Base-by-base conservation (phyloP, 129 eudicot genomes). In the Saussurea involucrata region DNA sequence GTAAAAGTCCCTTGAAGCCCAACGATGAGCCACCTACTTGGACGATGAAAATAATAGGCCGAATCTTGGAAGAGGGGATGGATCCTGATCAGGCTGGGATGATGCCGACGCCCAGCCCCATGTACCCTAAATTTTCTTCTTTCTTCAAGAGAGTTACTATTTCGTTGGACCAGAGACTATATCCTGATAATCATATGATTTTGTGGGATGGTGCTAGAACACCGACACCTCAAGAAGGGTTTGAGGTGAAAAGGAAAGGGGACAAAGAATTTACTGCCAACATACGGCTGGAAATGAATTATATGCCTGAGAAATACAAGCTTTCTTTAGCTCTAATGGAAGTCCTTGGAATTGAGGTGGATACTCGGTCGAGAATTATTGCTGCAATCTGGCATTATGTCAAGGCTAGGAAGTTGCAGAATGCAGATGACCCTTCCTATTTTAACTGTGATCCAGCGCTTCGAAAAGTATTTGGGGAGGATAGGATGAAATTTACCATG, bases 351-450 rank as follows among this genome's bases (percentile, higher is more conserved):
- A 86, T 92, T 63, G 98, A 92, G 82, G 98, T 90, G 11, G 98
- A 92, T 65, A 90, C 96, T 20, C 98, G 98, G 69, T 84, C 96
- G 20, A 88, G 98, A 78, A 88, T 92, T 46, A 88, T 92, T 29
- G 87, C 98, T 81, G 89, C 94, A 21, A 84, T 92, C 60, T 92
- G 98, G 98, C 96, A 92, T 67, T 92, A 92, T 86, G 96, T 92
- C 27, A 92, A 92, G 83, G 94, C 94, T 13, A 86, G 98, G 49
- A 92, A 92, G 66, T 81, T 93, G 85, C 98, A 93, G 78, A 79
- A 80, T 61, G 86, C 85, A 24, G 86, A 93, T 67, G 98, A 93
- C 76, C 98, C 98, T 5, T 86, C 95, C 22, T 86, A 74, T 78
- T 93, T 93, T 81, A 88, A 72, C 44, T 93, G 98, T 78, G 98